Evolutionary conservation across 768 basidiomycete genomes (phyloP).

Genomic region (Trametopsis cervina): DNA sequence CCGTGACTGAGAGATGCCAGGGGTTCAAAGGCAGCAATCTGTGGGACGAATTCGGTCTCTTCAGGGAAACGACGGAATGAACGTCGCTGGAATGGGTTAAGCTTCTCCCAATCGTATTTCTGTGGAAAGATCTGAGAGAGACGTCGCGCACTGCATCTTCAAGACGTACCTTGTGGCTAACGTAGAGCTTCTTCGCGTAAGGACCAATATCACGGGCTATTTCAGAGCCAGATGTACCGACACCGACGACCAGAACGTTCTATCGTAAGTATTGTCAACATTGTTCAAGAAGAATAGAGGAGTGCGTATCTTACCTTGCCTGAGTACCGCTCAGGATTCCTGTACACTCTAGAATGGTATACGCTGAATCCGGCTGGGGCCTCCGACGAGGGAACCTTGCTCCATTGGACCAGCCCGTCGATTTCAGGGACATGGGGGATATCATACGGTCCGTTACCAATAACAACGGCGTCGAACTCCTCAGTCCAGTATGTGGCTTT

Average conservation of each 20-base stretch:
- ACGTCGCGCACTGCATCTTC: conserved; percentile 2
- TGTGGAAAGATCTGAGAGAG: conserved; percentile 14
- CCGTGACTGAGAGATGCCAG: conserved; percentile 13
- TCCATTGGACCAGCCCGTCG: conserved; percentile 25
- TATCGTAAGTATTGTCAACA: no score
- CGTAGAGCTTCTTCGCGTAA: conserved; percentile 1
- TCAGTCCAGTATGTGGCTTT: conserved; percentile 24
- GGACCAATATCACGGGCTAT: conserved; percentile 2
- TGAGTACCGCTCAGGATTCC: conserved; percentile 24
- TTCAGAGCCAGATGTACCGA: conserved; percentile 3
- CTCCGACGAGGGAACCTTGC: conserved; percentile 13
- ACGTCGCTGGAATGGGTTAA: conserved; percentile 23
- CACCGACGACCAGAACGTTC: conserved; percentile 1
- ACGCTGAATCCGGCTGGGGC: conserved; percentile 6
- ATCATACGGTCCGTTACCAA: conserved; percentile 27
- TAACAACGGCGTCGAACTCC: conserved; percentile 28
- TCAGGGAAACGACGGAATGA: conserved; percentile 21
- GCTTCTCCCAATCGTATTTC: conserved; percentile 18
- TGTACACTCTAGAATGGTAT: conserved; percentile 28
- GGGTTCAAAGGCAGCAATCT: conserved; percentile 23
- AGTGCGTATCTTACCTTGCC: conserved; percentile 24
- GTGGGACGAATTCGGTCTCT: conserved; percentile 22
- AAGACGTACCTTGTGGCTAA: not conserved
- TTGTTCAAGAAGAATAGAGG: no score
- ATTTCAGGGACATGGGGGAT: conserved; percentile 27